Percentiles rank a stretch among this genome's conserved stretches.
These are phyloP conservation scores for Tetrapisispora fleetii DNA, from an alignment of 805 yeast species.

Conservation along the genomic window DNA sequence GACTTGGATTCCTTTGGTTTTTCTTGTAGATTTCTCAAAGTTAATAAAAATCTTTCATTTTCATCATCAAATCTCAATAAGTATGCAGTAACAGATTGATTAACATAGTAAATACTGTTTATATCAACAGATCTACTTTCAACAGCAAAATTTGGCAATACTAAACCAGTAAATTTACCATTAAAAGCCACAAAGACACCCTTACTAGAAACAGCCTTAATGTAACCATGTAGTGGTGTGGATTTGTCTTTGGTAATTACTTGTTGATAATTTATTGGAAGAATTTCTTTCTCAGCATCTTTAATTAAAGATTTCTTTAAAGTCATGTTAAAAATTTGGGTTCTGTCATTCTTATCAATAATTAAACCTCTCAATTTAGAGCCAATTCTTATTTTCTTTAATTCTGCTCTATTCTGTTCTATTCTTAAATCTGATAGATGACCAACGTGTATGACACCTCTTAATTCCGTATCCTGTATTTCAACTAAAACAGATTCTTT, in stretches of 20 bases:
- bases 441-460: constrained; percentile 65
- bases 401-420: constrained; percentile 57
- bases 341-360: constrained; percentile 53
- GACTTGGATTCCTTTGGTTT: constrained; percentile 6
- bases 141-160: constrained; percentile 62
- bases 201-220: constrained; percentile 63
- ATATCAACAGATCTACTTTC: constrained; percentile 45
- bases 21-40: constrained; percentile 37
- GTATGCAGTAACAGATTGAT: constrained; percentile 63
- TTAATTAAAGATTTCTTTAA: constrained; percentile 57
- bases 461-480: constrained; percentile 37
- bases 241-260: constrained; percentile 36
- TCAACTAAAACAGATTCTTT: constrained; percentile 67
- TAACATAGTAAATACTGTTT: constrained; percentile 42
- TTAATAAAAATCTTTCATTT: constrained; percentile 58
- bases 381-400: constrained; percentile 59
- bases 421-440: constrained; percentile 70
- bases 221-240: constrained; percentile 54
- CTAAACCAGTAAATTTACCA: constrained; percentile 71
- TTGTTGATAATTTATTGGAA: constrained; percentile 57
- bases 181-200: constrained; percentile 83
- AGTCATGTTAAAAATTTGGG: constrained; percentile 52
- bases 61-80: constrained; percentile 61
- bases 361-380: constrained; percentile 48
- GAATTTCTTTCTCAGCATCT: constrained; percentile 42